Evolutionary conservation across 768 basidiomycete species (phyloP), one percentile per base, ranked within the genome.

Genomic region (Hericium erinaceus): DNA sequence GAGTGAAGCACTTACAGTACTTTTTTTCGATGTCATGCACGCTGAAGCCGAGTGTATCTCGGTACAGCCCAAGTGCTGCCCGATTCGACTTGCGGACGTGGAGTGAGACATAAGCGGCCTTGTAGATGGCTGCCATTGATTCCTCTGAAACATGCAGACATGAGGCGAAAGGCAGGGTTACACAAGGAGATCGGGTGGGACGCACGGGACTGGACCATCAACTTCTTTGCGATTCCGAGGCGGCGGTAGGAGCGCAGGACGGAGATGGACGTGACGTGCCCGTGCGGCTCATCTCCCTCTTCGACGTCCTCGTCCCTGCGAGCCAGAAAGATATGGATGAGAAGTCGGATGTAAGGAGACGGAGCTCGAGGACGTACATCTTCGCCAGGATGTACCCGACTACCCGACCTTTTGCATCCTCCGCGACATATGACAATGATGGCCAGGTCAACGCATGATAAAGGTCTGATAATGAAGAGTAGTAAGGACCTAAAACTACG

Each of bases 301-400:
- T 86, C 72, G 12, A 74, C 69, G 12, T 82, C 82, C 57, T 79
- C 79, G 59, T 91, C 88, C 84, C 87, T 89, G 64, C 22, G 33
- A 60, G 26, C 9, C 18, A 10, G n/a, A 13, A 52, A 60, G 18
- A 33, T 56, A 20, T 44, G n/a, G n/a, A 54, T 39, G 18, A 18
- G 40, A 4, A 8, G 2, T 22, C 16, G 22, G 7, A 50, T 16
- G 18, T 16, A 39, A 24, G 49, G 7, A 39, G 22, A 51, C 33
- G 18, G 28, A n/a, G n/a, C n/a, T n/a, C n/a, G n/a, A 4, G 44
- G 24, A 73, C 81, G 49, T 60, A 95, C 94, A 97, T 95, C 71
- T 95, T 95, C 2, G 90, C 92, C n/a, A 98, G 74, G 39, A 95
- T 94, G 69, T 98, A 98, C 33, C 94, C 94, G 2, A 98, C 92